Base-by-base conservation (phyloP, 768 basidiomycete genomes). In the Russula vinacea region DNA sequence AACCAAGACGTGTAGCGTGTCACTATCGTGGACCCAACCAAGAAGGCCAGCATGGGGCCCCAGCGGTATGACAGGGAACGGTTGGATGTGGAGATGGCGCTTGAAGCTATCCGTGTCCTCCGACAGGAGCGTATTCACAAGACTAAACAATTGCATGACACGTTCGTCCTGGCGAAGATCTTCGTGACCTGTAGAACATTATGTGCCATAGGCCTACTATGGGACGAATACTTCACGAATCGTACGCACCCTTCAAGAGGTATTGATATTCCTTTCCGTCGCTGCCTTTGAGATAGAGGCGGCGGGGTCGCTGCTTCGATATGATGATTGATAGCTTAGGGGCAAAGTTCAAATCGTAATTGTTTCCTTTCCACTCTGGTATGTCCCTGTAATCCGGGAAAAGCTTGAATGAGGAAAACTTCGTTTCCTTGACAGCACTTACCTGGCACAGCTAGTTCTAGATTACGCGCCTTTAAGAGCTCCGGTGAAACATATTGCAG, bases 91-190 rank as follows among this genome's bases (percentile, higher is more conserved):
- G 51, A 99, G 80, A 68, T 94, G 92, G 40, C 97, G 83, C 78
- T 96, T 97, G 83, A 96, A 98, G 73, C 92, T 94, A 72, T 91
- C 86, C 24, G 94, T 91, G 71, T 99, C 96, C 22, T 93, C 87
- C 8, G 91, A 88, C 33, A 99, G 85, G 2, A 98, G 78, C 0
- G 93, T 96, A 75, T 99, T 99, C 70, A 98, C 90, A 53, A 99
- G 86, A 64, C 97, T 90, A 75, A 98, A 98, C 22, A 98, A 82
- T 74, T 99, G 97, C 96, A 98, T 98, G 61, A 98, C 97, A 66
- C 97, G 85, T 71, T 99, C 97, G 73, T 99, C 97, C 76, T 98
- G 97, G 45, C 97, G 94, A 56, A 99, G 81, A 78, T 99, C 97
- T 77, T 99, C 97, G 75, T 99, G 97, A 9, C 97, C 94, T 95